phyloP scores from a whole-genome alignment of 108 stramenopile genomes.

The Schizochytrium sp. region DNA sequence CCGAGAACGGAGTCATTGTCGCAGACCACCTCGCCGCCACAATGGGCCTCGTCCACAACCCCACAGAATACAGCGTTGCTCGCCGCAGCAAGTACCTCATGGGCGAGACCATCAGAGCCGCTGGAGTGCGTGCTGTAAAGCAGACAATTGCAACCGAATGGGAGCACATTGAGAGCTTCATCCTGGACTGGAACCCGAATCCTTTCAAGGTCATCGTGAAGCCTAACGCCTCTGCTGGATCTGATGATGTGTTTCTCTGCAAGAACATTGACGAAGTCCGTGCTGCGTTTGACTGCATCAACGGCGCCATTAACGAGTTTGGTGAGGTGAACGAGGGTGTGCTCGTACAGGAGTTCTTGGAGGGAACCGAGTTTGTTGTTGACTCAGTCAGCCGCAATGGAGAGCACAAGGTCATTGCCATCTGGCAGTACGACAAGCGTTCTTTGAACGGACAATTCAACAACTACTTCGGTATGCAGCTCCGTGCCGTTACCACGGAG shows the following conservation, averaged over 20 bases:
- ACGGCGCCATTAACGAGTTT: slow-evolving; percentile 85
- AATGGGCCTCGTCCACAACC: slow-evolving; percentile 84
- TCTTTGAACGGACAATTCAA: slow-evolving; percentile 82
- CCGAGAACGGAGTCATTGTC: slow-evolving; percentile 75
- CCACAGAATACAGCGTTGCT: slow-evolving; percentile 82
- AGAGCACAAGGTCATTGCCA: slow-evolving; percentile 88
- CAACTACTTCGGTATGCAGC: slow-evolving; percentile 85
- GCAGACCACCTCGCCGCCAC: slow-evolving; percentile 68
- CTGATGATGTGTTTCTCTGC: slow-evolving; percentile 93
- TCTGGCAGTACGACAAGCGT: slow-evolving; percentile 94
- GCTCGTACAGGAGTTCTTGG: slow-evolving; percentile 86
- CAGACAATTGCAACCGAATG: slow-evolving; percentile 81
- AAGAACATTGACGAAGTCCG: slow-evolving; percentile 87
- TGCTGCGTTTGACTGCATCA: slow-evolving; percentile 86
- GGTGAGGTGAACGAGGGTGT: slow-evolving; percentile 82
- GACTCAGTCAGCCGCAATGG: slow-evolving; percentile 89
- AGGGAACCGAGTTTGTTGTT: slow-evolving; percentile 89
- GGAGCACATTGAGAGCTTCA: slow-evolving; percentile 83
- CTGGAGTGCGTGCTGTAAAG: slow-evolving; percentile 86
- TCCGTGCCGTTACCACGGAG: slow-evolving; percentile 70
- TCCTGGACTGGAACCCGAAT: slow-evolving; percentile 76
- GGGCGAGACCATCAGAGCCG: slow-evolving; percentile 84
- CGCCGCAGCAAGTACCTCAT: slow-evolving; percentile 91
- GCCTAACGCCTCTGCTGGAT: slow-evolving; percentile 90
- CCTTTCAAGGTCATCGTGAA: slow-evolving; percentile 90